phyloP scores from a whole-genome alignment of 106 monocot genomes.

The Chionographis japonica region DNA sequence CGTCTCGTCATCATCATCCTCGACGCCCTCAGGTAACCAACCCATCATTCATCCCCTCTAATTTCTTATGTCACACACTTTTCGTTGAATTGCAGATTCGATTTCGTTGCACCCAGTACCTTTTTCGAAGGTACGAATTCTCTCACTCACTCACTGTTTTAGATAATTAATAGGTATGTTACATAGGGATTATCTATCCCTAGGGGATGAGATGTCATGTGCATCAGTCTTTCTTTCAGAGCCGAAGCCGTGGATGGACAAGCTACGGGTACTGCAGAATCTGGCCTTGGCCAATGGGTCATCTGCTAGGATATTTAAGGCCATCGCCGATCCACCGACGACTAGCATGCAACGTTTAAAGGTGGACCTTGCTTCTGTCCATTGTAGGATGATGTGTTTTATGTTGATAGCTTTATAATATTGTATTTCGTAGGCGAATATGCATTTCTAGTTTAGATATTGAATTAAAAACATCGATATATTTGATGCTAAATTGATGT shows the following conservation, averaged over 20 bases:
- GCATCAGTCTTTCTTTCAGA: constrained; percentile 32
- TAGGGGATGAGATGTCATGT: neutral
- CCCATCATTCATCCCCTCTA: neutral
- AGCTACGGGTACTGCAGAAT: constrained; percentile 67
- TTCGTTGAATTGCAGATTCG: constrained; percentile 37
- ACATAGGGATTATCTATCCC: neutral
- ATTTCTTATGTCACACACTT: neutral
- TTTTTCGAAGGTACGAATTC: constrained; percentile 65
- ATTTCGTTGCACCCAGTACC: constrained; percentile 83
- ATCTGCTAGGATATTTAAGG: constrained; percentile 88
- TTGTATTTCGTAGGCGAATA: too few relatives aligned
- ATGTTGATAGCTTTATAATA: too few relatives aligned
- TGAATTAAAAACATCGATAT: too few relatives aligned
- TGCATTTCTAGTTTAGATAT: too few relatives aligned
- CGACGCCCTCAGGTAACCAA: constrained; percentile 73
- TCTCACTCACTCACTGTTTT: neutral
- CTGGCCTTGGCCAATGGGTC: constrained; percentile 34
- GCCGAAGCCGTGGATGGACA: constrained; percentile 93
- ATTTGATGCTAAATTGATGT: too few relatives aligned
- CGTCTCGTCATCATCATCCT: constrained; percentile 84
- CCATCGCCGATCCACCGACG: constrained; percentile 93
- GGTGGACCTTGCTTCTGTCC: constrained; percentile 25
- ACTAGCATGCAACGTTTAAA: constrained; percentile 91
- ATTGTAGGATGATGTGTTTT: too few relatives aligned
- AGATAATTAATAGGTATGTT: neutral